Evolutionary conservation across 164 flowering plant genomes (phyloP), one percentile per base, ranked within the genome.

Genomic region (Houttuynia cordata): DNA sequence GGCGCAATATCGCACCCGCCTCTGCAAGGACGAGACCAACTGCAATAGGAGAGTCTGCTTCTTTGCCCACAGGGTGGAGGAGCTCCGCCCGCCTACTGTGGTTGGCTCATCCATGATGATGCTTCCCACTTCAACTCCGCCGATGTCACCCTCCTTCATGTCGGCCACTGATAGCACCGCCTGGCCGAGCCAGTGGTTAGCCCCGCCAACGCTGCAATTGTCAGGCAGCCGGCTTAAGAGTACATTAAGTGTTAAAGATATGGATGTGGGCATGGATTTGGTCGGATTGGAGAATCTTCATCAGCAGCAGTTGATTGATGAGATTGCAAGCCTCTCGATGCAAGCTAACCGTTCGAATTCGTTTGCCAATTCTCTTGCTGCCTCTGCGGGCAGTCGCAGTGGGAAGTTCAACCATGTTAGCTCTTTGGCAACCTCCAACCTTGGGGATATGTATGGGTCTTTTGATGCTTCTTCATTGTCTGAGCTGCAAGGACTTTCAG

Each of bases 171-270:
- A 56, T 4, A 62, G 68, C n/a, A 3, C 53, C 4, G 25, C 42
- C 10, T 84, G 91, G 89, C 83, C 77, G 70, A 79, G 73, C 78
- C 88, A 81, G 70, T 21, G 22, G 19, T 68, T 37, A 21, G 67
- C 77, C 4, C 95, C 89, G 0, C 97, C 97, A 0, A 73, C 76
- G 19, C 63, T 91, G 81, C 93, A 86, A 69, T 83, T 91, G 0
- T 81, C 85, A 0, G 93, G 91, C 9, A 92, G 98, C 71, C 71
- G 98, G 50, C 62, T 92, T 53, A 85, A 81, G 76, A 60, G 84
- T 1, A 53, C 84, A 22, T 55, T 81, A 51, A 79, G 73, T 72
- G 98, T 96, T 4, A 68, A 96, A 57, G 96, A 89, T 57, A 18
- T 87, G 68, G 84, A 83, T 10, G 62, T 83, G 62, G 95, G 81